Conservation (phyloP, 2,329 filamentous ascomycete genomes). For the Mollisiaceae sp. region DNA sequence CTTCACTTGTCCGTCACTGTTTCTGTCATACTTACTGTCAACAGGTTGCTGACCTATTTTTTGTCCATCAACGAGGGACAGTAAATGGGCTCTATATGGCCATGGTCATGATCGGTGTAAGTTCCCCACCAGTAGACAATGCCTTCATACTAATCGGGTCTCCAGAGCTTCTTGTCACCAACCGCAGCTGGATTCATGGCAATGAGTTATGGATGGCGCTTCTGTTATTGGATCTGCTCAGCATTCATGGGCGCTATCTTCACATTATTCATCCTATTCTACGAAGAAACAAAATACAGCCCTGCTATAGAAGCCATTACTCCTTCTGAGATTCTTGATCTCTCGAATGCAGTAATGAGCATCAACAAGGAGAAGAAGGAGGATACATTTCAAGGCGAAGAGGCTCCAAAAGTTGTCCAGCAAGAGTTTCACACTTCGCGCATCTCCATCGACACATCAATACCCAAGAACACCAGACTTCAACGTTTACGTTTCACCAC, state of each 20-base stretch:
- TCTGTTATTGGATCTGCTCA: neutral
- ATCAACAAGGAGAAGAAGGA: neutral
- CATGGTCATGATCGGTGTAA: slow-evolving; percentile 3
- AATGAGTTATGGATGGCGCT: neutral
- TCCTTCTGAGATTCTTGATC: neutral
- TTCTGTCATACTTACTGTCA: neutral
- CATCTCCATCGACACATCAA: neutral
- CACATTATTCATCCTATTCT: neutral
- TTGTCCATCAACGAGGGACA: slow-evolving; percentile 6
- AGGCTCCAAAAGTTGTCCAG: neutral
- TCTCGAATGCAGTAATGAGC: neutral
- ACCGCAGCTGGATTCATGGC: neutral
- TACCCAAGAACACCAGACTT: neutral
- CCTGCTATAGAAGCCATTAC: neutral
- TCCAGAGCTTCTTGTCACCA: neutral
- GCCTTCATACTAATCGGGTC: neutral
- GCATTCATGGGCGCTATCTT: neutral
- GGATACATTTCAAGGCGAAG: neutral
- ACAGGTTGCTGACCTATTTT: neutral
- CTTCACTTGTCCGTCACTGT: neutral
- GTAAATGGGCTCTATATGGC: neutral
- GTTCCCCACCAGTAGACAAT: no score
- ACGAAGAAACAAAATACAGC: neutral
- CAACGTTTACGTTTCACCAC: neutral
- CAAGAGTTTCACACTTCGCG: neutral